Evolutionary conservation across 2,329 filamentous ascomycete genomes (phyloP).

Genomic region (Trichoderma sp.): DNA sequence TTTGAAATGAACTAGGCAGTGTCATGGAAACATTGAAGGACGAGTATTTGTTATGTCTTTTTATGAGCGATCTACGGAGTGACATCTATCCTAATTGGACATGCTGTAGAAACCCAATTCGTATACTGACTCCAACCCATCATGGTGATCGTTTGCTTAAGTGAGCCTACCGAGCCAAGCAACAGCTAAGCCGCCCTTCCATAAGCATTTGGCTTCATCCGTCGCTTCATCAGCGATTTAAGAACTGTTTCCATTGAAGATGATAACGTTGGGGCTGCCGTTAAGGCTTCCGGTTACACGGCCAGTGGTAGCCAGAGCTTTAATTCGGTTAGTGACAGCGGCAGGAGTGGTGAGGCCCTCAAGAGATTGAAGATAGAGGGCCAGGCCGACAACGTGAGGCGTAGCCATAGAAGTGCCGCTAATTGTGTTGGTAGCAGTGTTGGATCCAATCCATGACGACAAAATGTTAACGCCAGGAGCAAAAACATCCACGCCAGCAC

Average conservation of each 20-base stretch:
- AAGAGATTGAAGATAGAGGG: conserved; percentile 51
- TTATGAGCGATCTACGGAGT: not conserved
- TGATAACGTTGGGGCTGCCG: conserved; percentile 50
- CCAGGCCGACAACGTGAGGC: conserved; percentile 48
- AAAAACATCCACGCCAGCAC: conserved; percentile 46
- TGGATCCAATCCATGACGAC: conserved; percentile 49
- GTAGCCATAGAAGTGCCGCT: conserved; percentile 49
- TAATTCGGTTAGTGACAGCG: conserved; percentile 48
- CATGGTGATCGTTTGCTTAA: not conserved
- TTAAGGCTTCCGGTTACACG: conserved; percentile 42
- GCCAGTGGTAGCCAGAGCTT: conserved; percentile 47
- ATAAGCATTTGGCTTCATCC: not conserved
- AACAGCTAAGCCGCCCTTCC: not conserved
- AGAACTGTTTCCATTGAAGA: conserved; percentile 50
- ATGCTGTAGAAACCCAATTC: not conserved
- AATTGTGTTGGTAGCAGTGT: conserved; percentile 41
- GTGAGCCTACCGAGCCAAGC: not conserved
- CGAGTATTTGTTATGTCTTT: not conserved
- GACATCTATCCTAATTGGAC: not conserved
- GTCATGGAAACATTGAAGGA: not conserved
- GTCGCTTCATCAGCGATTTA: conserved; percentile 2
- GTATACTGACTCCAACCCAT: not conserved
- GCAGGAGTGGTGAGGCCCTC: conserved; percentile 48
- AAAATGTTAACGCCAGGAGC: conserved; percentile 48
- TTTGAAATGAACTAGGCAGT: not conserved